Base-by-base conservation (phyloP, 1,139 yeast species). In the Pichia sp. region DNA sequence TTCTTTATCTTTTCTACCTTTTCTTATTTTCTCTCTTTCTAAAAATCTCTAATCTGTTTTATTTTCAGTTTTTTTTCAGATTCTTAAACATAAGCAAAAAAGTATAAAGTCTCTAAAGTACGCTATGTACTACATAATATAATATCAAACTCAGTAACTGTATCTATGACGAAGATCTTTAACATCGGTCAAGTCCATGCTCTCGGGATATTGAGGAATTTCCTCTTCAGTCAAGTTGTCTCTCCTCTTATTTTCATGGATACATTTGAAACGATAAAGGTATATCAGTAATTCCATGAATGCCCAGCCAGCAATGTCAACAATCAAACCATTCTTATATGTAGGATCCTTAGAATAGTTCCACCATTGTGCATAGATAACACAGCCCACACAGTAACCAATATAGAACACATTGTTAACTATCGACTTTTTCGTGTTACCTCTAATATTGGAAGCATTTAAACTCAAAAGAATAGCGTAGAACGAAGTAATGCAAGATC, bases 401-500 rank as follows among this genome's bases (percentile, higher is more conserved):
- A 84, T 71, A 69, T 84, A 76, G 41, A 78, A 75, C 46, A 80
- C 66, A 1, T 85, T 85, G 65, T 79, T 82, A 34, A 81, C 78
- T n/a, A 82, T 78, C 47, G 78, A 69, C 65, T 84, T 81, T 67
- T 85, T 85, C 20, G 89, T 83, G 63, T 81, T 82, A n/a, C 91
- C 91, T 6, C 73, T 66, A 51, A 76, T 65, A 63, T 80, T 80
- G 4, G 60, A 58, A n/a, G 59, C 58, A 41, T 49, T 56, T 42
- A 60, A 52, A 49, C 48, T 45, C 34, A 45, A 45, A 30, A 45
- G 8, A 29, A 29, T 45, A 30, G 48, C 48, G 29, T 45, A 45
- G 34, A 45, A 45, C 5, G 48, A 45, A 29, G 48, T 29, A 24
- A 45, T 45, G 29, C 48, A 45, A 24, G 48, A 17, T 16, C 38